Base-by-base conservation (phyloP, 176 grass and related monocot species). In the Ampelocalamus luodianensis region DNA sequence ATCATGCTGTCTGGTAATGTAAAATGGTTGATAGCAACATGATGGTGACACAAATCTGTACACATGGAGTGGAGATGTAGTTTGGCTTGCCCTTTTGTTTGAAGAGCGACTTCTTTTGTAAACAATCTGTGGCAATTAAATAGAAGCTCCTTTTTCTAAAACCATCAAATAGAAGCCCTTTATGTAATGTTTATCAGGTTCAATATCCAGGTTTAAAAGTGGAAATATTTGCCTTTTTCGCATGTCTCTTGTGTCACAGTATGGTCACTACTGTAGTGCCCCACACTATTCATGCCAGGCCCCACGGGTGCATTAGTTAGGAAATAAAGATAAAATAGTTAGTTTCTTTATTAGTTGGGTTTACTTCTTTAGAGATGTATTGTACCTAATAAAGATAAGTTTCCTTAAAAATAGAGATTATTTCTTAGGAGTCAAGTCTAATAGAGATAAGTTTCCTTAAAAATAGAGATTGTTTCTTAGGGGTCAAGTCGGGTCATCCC, bases 21-120 rank as follows among this genome's bases (percentile, higher is more conserved):
- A 75, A 89, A 74, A 87, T 63, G 40, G 5, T 83, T 62, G 39
- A 27, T 78, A 66, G 22, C 13, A 79, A 22, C 14, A 71, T 17
- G 20, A 58, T 60, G 20, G 46, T 60, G 24, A 0, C 13, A 24
- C 32, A 3, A 34, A 34, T 34, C 32, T 34, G 32, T 34, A 8
- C 37, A 29, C 24, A 36, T 74, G 32, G 22, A 80, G 34, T 62
- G 13, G 39, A 68, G 32, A 74, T 24, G 46, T 61, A 67, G 18
- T 68, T 61, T 43, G 5, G 10, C 68, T 73, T 66, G 51, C 11
- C 8, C 9, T n/a, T 66, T 27, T 54, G 8, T 56, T 76, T 38
- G 10, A 68, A 68, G 48, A 83, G 37, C 27, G 8, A 76, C 13
- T 80, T 88, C 17, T 84, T 74, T 65, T 7, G 10, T 53, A 12